These are phyloP conservation scores for Torulaspora globosa DNA, from an alignment of 1,139 yeast species.

Conservation along the genomic window DNA sequence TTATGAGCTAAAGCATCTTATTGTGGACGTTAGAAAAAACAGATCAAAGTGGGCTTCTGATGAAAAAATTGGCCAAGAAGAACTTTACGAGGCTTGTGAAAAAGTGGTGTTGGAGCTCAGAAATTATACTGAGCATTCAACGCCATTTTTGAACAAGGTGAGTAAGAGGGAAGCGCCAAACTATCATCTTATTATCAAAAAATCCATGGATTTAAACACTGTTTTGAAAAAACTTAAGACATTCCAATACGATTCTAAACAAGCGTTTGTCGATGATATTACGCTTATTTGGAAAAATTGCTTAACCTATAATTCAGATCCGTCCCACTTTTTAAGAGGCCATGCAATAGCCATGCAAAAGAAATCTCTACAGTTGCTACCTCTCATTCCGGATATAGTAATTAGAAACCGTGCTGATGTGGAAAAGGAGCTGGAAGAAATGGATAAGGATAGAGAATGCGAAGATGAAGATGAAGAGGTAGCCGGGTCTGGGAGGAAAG, in stretches of 20 bases:
- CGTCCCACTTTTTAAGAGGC: constrained; percentile 81
- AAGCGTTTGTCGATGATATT: constrained; percentile 86
- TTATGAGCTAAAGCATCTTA: constrained; percentile 73
- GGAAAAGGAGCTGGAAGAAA: constrained; percentile 70
- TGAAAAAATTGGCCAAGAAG: constrained; percentile 94
- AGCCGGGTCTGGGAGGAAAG: constrained; percentile 37
- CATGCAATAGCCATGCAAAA: constrained; percentile 97
- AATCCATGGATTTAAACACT: constrained; percentile 95
- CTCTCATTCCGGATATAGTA: constrained; percentile 83
- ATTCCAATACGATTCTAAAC: constrained; percentile 75
- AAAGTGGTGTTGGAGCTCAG: constrained; percentile 86
- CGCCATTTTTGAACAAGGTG: constrained; percentile 91
- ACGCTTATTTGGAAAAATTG: constrained; percentile 97
- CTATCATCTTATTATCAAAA: constrained; percentile 81
- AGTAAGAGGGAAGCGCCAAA: constrained; percentile 97
- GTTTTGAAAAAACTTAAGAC: constrained; percentile 84
- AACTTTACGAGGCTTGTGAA: constrained; percentile 93
- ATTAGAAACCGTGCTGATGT: constrained; percentile 79
- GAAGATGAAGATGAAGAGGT: constrained; percentile 30
- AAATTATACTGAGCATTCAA: constrained; percentile 92
- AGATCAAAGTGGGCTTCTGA: constrained; percentile 97
- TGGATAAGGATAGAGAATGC: constrained; percentile 31
- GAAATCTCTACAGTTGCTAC: constrained; percentile 68
- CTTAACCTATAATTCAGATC: constrained; percentile 88
- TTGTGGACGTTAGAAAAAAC: constrained; percentile 89